Conservation (phyloP, 306 rosid species). For the Pterocarpus macrocarpus region DNA sequence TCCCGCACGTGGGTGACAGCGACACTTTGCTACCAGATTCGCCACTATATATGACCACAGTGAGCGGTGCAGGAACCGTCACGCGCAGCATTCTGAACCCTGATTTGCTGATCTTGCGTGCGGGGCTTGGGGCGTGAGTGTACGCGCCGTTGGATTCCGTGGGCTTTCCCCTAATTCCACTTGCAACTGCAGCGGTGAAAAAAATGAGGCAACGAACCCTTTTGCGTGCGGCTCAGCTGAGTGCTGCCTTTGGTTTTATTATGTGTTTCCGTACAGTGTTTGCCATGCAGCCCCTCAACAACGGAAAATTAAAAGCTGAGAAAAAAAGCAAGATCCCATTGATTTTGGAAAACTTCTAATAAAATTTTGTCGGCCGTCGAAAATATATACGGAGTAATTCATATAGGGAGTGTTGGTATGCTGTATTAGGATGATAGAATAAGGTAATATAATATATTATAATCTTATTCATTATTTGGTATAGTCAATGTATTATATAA, state of each 20-base stretch:
- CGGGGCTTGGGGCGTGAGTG: neutral
- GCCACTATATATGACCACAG: neutral
- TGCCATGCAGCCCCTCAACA: neutral
- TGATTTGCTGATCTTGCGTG: neutral
- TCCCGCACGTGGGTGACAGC: conserved; percentile 9
- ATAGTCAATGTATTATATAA: too few species aligned
- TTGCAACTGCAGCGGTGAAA: conserved; percentile 2
- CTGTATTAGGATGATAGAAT: too few species aligned
- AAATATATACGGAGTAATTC: too few species aligned
- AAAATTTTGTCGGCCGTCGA: too few species aligned
- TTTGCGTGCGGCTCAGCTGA: conserved; percentile 7
- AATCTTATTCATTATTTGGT: too few species aligned
- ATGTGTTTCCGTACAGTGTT: neutral
- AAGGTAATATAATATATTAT: too few species aligned
- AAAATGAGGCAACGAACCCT: neutral
- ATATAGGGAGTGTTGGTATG: too few species aligned
- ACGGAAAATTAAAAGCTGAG: neutral
- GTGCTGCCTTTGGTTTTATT: neutral
- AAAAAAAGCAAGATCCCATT: too few species aligned
- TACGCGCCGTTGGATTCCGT: neutral
- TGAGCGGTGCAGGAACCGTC: neutral
- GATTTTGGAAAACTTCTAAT: too few species aligned
- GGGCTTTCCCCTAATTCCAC: neutral
- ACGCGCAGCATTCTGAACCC: conserved; percentile 25
- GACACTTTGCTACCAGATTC: conserved; percentile 13